Evolutionary conservation across 1,284 basidiomycete genomes (phyloP), one percentile per base, ranked within the genome.

Genomic region (Apiotrichum mycotoxinovorans): DNA sequence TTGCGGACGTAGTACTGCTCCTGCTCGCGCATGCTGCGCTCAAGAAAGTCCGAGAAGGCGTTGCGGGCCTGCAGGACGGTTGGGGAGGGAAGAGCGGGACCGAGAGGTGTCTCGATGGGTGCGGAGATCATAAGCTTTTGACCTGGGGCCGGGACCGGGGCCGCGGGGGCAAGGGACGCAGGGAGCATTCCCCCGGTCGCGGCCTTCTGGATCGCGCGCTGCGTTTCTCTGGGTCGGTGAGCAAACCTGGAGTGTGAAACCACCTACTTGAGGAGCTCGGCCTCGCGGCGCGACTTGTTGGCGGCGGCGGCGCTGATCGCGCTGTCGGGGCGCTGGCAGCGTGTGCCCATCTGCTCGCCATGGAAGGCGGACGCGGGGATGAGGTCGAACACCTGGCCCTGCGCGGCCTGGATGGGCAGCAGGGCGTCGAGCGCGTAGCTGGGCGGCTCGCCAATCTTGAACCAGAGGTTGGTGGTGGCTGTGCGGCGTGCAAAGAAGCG

Each of bases 311-410:
- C 57, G 9, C 30, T n/a, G n/a, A 59, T 20, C 2, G 57, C 53
- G 27, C 34, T 42, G 3, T 44, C 42, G 7, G 57, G 57, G 25
- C 57, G 52, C 25, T 43, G 44, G 26, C 57, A 59, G 15, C 57
- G 52, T 11, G 25, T 35, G 4, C 18, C 52, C 2, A 55, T 15
- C 53, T 59, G 57, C 23, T 44, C 26, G 23, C 34, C 27, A 18
- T 43, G 38, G 23, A 47, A 18, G 1, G 56, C 56, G 3, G 41
- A 3, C 1, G 22, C 12, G 7, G 57, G 57, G 8, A 59, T 46
- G 25, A 59, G 53, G 45, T 59, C 57, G 23, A 55, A 59, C 40
- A 59, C 20, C 50, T 55, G 52, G 5, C 18, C 43, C 15, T 7
- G 33, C 11, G 40, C 15, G 1, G 52, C 57, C 38, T 47, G 48